Conservation (phyloP, 345 rosid species). For the Microthlaspi erraticum region DNA sequence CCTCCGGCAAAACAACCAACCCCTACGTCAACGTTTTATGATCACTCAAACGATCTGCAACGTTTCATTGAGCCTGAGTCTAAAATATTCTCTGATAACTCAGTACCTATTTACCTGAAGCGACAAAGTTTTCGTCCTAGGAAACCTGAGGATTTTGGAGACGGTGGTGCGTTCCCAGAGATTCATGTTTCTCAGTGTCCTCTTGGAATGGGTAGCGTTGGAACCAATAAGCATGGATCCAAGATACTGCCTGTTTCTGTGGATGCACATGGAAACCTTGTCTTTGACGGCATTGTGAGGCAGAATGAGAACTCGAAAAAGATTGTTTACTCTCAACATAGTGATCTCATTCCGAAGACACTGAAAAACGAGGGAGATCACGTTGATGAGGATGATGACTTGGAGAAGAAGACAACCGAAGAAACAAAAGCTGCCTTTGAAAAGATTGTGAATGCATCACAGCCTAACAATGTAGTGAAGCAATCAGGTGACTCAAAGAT, state of each 20-base stretch:
- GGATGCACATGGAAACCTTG: constrained; percentile 87
- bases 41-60: constrained; percentile 73
- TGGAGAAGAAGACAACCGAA: constrained; percentile 61
- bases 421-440: constrained; percentile 78
- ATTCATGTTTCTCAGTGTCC: constrained; percentile 88
- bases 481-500: constrained; percentile 66
- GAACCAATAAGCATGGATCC: constrained; percentile 48
- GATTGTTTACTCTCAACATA: constrained; percentile 78
- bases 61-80: constrained; percentile 61
- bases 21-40: constrained; percentile 55
- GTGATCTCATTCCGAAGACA: constrained; percentile 79
- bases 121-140: constrained; percentile 77
- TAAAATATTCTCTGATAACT: constrained; percentile 52
- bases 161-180: constrained; percentile 98
- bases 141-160: constrained; percentile 79
- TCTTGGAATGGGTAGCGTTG: constrained; percentile 62
- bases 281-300: constrained; percentile 87
- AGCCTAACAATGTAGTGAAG: constrained; percentile 71
- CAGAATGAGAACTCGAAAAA: constrained; percentile 56
- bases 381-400: constrained; percentile 69
- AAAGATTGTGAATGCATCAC: constrained; percentile 81
- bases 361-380: constrained; percentile 52
- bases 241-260: constrained; percentile 60
- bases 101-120: constrained; percentile 73
- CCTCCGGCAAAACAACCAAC: constrained; percentile 73